phyloP scores from a whole-genome alignment of 164 flowering plant genomes.

The Macadamia integrifolia region DNA sequence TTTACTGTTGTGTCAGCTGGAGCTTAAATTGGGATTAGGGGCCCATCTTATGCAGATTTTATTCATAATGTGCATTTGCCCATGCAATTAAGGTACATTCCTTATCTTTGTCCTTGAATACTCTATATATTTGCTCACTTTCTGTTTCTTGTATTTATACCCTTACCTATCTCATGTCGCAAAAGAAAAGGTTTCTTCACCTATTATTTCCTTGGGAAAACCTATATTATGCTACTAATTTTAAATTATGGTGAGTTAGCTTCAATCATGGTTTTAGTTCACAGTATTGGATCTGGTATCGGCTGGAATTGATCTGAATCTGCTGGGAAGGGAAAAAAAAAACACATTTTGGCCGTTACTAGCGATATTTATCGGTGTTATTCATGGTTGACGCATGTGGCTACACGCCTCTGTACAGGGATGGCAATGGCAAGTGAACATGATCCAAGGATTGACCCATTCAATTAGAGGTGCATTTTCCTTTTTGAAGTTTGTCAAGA shows the following conservation, averaged over 20 bases:
- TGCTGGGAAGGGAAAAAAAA: too few species aligned
- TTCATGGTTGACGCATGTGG: too few species aligned
- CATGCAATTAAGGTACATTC: conserved; percentile 76
- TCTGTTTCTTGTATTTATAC: background rate
- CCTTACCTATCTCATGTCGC: background rate
- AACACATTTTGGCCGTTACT: too few species aligned
- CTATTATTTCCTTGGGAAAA: too few species aligned
- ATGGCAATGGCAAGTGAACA: conserved; percentile 99
- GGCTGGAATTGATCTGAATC: too few species aligned
- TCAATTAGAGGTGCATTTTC: conserved; percentile 45
- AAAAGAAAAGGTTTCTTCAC: background rate
- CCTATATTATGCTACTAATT: too few species aligned
- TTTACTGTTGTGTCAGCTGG: too few species aligned
- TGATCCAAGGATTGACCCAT: conserved; percentile 95
- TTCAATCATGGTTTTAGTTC: too few species aligned
- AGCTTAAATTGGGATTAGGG: conserved; percentile 56
- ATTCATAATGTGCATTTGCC: conserved; percentile 84
- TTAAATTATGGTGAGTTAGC: too few species aligned
- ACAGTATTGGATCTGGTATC: too few species aligned
- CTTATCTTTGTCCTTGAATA: background rate
- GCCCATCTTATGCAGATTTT: conserved; percentile 91
- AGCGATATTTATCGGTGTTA: too few species aligned
- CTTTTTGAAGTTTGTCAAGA: background rate
- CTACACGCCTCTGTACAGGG: conserved; percentile 98
- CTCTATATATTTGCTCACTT: background rate